Evolutionary conservation across 495 filamentous ascomycete genomes (phyloP), one percentile per base, ranked within the genome.

Genomic region (Aspergillus bertholletiae): DNA sequence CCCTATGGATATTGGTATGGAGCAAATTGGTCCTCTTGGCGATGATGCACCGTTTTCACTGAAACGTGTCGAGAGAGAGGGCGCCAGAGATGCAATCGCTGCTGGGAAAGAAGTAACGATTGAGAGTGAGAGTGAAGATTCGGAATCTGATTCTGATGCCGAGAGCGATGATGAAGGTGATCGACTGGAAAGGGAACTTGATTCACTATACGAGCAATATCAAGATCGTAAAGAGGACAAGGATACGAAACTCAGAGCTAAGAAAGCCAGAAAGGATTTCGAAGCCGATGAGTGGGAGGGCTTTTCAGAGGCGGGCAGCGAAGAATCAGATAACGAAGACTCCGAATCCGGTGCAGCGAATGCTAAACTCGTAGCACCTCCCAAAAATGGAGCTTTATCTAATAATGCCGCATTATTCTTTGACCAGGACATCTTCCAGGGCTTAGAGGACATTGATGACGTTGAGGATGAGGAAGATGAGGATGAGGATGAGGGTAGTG

Each of bases 1-100:
- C 1, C 93, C 94, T 15, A 92, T 89, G 77, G 95, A 98, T 56
- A 95, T 98, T 59, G 94, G 94, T 58, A 86, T 94, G 75, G 93
- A 97, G 66, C 90, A 96, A 66, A 73, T 79, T n/a, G 89, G 89
- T 12, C 85, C 88, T 1, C 71, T 77, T 30, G 92, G 90, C 7
- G 83, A 86, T 17, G 88, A 89, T 41, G 77, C 84, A 4, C 93
- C 96, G 70, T 99, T 99, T 68, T 81, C 77, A 8, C 77, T 97
- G 26, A 93, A 89, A 65, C 65, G 80, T 12, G 79, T 96, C 27
- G 92, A 97, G 58, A 85, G 88, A 61, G 78, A 83, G 17, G 84
- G 84, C 32, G 88, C 82, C 5, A 71, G 85, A 46, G 82, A 84
- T 54, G 84, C 83, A 55, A 80, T 97, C 44, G 80, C 82, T 18